phyloP scores from a whole-genome alignment of 805 yeast species.

The Barnettozyma siamensis region DNA sequence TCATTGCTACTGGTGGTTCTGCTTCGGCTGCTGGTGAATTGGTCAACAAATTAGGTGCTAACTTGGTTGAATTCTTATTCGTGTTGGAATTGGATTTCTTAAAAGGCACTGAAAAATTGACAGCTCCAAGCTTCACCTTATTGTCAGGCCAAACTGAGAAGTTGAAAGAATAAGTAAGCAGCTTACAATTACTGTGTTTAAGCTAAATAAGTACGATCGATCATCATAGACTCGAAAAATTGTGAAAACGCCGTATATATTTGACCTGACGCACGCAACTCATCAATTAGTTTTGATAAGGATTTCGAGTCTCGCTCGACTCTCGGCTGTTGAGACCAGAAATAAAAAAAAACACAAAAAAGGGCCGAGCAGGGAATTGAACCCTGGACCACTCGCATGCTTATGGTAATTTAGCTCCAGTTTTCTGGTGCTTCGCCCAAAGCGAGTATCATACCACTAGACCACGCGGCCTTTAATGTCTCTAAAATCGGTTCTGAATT shows the following conservation, averaged over 20 bases:
- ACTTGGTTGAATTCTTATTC: conserved; percentile 74
- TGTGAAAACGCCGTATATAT: too few species aligned
- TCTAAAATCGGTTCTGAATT: too few species aligned
- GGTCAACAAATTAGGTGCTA: conserved; percentile 59
- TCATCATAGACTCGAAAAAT: too few species aligned
- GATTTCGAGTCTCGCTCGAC: too few species aligned
- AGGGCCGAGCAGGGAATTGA: conserved; percentile 19
- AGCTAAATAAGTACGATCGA: too few species aligned
- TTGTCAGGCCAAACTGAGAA: conserved; percentile 73
- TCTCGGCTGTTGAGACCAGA: too few species aligned
- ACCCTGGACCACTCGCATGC: conserved; percentile 19
- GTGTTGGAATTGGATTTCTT: conserved; percentile 94
- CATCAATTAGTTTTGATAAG: too few species aligned
- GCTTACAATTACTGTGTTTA: too few species aligned
- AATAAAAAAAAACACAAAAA: too few species aligned
- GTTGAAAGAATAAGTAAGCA: conserved; percentile 23
- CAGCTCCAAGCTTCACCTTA: conserved; percentile 84
- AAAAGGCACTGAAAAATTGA: conserved; percentile 84
- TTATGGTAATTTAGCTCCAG: conserved; percentile 7
- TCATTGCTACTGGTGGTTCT: conserved; percentile 97
- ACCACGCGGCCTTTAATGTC: conserved; percentile 24
- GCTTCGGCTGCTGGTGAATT: conserved; percentile 92
- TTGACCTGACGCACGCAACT: too few species aligned
- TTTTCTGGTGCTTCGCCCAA: conserved; percentile 13
- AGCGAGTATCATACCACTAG: conserved; percentile 25